Evolutionary conservation across 441 rosid species (phyloP), one percentile per base, ranked within the genome.

Genomic region (Manihot esculenta): DNA sequence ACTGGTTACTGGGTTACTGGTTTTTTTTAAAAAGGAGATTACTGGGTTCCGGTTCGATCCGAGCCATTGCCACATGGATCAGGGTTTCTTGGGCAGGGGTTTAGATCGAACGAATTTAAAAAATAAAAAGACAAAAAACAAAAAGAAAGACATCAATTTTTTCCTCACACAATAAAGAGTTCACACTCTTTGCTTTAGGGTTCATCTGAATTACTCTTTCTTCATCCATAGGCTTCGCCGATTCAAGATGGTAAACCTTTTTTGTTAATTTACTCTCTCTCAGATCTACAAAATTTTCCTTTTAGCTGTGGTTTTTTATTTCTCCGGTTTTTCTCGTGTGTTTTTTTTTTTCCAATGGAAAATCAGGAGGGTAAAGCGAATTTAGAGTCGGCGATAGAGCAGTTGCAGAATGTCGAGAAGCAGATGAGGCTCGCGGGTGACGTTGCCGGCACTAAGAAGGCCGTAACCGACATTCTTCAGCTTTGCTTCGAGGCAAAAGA

Each of bases 401-500:
- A 86, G 79, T 84, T 93, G 67, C 82, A 91, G 77, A 88, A 87
- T 63, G 91, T 81, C 21, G 99, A 95, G 91, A 95, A 95, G 85
- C 99, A 95, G 81, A 84, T 81, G 97, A 85, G 98, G 73, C 81
- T 85, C 6, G 91, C 92, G 20, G 92, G 93, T 24, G 93, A 95
- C 14, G 96, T 93, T 9, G 80, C 91, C 49, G 98, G 85, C 21
- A 90, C 97, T 24, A 95, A 82, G 82, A 89, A 89, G 82, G 89
- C 98, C 5, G 93, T 77, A 20, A 86, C 86, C 15, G 93, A 92
- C 26, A 92, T 92, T 76, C 72, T 94, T 53, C 78, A 87, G 71
- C 93, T 90, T 33, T 94, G 98, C 84, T 92, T 89, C 74, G 86
- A 90, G 64, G 97, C 92, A 3, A 88, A 89, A 61, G 97, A 90